phyloP scores from a whole-genome alignment of 192 early-diverging fungal genomes.

The Funneliformis geosporum region DNA sequence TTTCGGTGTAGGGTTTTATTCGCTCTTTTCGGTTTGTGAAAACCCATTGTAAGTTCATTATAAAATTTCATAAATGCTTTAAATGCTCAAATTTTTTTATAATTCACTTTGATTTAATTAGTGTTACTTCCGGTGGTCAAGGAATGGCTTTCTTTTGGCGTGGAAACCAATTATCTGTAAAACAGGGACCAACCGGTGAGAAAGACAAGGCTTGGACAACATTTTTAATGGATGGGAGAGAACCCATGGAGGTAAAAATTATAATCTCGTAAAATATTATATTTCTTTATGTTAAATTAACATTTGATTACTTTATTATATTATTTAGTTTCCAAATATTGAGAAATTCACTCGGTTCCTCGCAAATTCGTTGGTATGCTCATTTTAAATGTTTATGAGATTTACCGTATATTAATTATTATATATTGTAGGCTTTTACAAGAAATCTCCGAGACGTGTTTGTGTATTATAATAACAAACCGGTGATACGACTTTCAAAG shows the following conservation, averaged over 20 bases:
- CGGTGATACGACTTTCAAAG: slow-evolving; percentile 65
- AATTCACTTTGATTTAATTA: too few species aligned
- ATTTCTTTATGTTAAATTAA: too few species aligned
- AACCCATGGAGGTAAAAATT: slow-evolving; percentile 73
- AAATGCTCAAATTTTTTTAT: too few species aligned
- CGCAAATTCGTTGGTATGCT: background rate
- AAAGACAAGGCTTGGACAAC: slow-evolving; percentile 65
- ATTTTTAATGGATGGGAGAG: slow-evolving; percentile 76
- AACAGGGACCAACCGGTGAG: slow-evolving; percentile 56
- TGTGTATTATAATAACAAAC: slow-evolving; percentile 62
- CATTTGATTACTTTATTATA: too few species aligned
- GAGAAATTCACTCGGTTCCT: background rate
- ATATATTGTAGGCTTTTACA: slow-evolving; percentile 83
- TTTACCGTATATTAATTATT: too few species aligned
- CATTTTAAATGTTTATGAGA: too few species aligned
- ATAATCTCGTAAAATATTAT: too few species aligned
- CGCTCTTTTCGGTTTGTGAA: slow-evolving; percentile 85
- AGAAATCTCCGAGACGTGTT: slow-evolving; percentile 63
- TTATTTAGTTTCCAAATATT: background rate
- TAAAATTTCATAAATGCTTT: too few species aligned
- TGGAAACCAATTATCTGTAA: slow-evolving; percentile 84
- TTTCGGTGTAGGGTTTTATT: slow-evolving; percentile 86
- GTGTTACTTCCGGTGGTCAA: slow-evolving; percentile 69
- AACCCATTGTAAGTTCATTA: slow-evolving; percentile 80
- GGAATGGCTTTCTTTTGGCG: slow-evolving; percentile 91